Percentiles rank a stretch among this genome's conserved stretches.
phyloP scores from a whole-genome alignment of 1,139 yeast genomes.

The Yamadazyma pseudoaaseri region DNA sequence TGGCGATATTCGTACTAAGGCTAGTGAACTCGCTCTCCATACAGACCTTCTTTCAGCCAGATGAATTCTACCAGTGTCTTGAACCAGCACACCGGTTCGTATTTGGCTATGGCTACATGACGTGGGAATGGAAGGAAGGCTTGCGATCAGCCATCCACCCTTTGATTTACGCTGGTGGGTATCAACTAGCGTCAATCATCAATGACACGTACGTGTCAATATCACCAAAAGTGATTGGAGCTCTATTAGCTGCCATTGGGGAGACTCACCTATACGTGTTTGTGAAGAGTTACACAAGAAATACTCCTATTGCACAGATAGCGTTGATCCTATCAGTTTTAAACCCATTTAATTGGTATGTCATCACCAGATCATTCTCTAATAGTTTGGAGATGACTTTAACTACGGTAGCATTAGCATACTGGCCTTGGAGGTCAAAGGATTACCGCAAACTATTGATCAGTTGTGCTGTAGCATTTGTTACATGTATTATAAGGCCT shows the following conservation, averaged over 20 bases:
- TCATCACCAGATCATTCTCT: constrained; percentile 80
- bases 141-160: constrained; percentile 84
- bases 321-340: constrained; percentile 54
- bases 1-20: constrained; percentile 28
- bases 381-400: constrained; percentile 78
- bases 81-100: constrained; percentile 85
- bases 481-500: constrained; percentile 74
- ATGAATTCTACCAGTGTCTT: constrained; percentile 88
- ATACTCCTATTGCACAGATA: constrained; percentile 39
- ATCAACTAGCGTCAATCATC: constrained; percentile 19
- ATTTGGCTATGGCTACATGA: constrained; percentile 77
- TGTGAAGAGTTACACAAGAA: constrained; percentile 35
- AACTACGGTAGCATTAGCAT: constrained; percentile 65
- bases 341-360: constrained; percentile 84
- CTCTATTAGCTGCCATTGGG: constrained; percentile 66
- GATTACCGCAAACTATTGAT: constrained; percentile 12
- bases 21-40: constrained; percentile 62
- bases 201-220: constrained; percentile 16
- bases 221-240: constrained; percentile 70
- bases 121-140: constrained; percentile 92
- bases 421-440: constrained; percentile 64
- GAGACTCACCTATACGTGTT: constrained; percentile 61
- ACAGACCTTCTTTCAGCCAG: constrained; percentile 88
- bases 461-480: constrained; percentile 40
- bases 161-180: constrained; percentile 54